Conservation (phyloP, 495 filamentous ascomycete genomes). For the Cercophora newfieldiana region DNA sequence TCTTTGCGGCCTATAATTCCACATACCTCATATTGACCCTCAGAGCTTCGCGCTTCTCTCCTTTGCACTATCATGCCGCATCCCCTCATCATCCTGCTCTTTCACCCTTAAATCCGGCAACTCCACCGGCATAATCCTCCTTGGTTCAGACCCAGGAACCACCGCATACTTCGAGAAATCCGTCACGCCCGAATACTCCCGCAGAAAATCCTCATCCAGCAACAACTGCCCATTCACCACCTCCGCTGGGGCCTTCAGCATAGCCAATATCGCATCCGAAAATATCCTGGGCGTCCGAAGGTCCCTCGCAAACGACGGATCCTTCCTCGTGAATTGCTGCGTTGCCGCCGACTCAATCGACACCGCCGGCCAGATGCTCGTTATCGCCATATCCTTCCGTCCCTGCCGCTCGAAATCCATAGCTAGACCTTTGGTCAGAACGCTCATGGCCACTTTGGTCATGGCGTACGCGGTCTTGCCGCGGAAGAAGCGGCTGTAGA, state of each 20-base stretch:
- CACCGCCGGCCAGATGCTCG: constrained; percentile 77
- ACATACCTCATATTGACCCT: background rate
- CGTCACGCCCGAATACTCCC: constrained; percentile 59
- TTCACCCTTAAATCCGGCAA: constrained; percentile 71
- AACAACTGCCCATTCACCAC: constrained; percentile 70
- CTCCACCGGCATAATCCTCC: constrained; percentile 75
- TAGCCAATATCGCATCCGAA: constrained; percentile 75
- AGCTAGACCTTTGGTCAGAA: constrained; percentile 75
- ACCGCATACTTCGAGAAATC: constrained; percentile 77
- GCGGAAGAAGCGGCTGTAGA: constrained; percentile 80
- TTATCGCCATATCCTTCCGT: constrained; percentile 67
- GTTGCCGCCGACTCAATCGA: constrained; percentile 77
- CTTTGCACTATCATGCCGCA: constrained; percentile 64
- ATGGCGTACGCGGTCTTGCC: constrained; percentile 89
- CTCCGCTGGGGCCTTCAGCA: constrained; percentile 61
- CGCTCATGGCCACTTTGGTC: constrained; percentile 83
- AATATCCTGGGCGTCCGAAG: constrained; percentile 73
- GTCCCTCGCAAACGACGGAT: constrained; percentile 44
- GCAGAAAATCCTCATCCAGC: constrained; percentile 82
- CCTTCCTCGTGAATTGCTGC: constrained; percentile 45
- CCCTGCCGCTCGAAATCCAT: constrained; percentile 78
- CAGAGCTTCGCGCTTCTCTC: constrained; percentile 32
- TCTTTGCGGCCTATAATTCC: background rate
- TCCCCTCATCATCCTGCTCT: constrained; percentile 83
- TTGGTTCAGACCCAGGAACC: constrained; percentile 61